Percentiles rank a stretch among this genome's conserved stretches.
Evolutionary conservation across 164 flowering plant species (phyloP).

Genomic region (Nymphaea thermarum): DNA sequence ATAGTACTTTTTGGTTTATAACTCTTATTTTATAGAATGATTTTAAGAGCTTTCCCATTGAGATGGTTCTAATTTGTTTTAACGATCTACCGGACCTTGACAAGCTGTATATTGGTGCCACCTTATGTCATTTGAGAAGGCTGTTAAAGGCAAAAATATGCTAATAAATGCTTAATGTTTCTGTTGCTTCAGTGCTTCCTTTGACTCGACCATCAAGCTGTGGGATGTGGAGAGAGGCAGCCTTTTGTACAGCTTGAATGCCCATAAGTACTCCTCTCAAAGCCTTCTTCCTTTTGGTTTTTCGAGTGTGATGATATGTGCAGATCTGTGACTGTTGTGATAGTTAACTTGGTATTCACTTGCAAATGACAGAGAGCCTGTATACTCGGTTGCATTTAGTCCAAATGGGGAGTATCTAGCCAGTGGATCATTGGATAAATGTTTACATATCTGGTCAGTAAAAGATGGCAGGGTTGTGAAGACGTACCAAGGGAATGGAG

Average conservation of each 20-base stretch:
- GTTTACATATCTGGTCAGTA: constrained; percentile 75
- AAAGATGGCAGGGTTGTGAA: constrained; percentile 75
- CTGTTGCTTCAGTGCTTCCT: constrained; percentile 60
- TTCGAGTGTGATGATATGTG: background rate
- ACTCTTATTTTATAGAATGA: no score
- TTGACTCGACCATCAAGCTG: constrained; percentile 87
- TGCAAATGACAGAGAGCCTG: constrained; percentile 63
- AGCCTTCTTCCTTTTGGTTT: background rate
- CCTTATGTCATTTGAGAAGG: no score
- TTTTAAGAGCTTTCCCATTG: no score
- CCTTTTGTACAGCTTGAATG: constrained; percentile 53
- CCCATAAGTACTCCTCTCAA: constrained; percentile 52
- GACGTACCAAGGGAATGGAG: constrained; percentile 66
- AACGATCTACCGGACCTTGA: no score
- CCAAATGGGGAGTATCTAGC: constrained; percentile 85
- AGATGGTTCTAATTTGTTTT: no score
- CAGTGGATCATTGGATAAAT: constrained; percentile 81
- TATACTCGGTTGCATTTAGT: constrained; percentile 89
- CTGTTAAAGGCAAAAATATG: no score
- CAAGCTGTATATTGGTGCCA: no score
- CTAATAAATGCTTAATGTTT: no score
- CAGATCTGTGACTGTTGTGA: background rate
- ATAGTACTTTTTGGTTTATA: no score
- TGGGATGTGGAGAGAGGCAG: constrained; percentile 80
- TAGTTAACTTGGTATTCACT: background rate